These are phyloP conservation scores for Arthrinium puccinioides DNA, from an alignment of 2,329 filamentous ascomycete genomes.

Conservation along the genomic window DNA sequence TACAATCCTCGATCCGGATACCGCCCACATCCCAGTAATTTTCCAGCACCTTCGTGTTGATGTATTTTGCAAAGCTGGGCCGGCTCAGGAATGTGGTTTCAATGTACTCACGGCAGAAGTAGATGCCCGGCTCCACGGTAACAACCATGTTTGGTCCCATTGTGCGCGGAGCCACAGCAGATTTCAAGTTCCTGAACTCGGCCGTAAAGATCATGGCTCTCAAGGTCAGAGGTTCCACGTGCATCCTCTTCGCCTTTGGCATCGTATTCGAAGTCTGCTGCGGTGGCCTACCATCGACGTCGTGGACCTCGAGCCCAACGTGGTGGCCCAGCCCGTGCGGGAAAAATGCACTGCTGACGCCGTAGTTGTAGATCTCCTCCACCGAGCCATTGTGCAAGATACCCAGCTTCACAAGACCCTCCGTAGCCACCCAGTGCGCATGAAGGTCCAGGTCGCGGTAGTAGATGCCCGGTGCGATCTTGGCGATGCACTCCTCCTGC, in stretches of 20 bases:
- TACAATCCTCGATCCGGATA: constrained; percentile 86
- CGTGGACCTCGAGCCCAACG: constrained; percentile 59
- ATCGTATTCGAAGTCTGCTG: too few species aligned
- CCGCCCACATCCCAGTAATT: constrained; percentile 75
- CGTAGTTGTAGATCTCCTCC: constrained; percentile 43
- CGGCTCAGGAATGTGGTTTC: constrained; percentile 60
- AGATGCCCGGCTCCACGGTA: constrained; percentile 74
- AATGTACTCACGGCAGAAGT: constrained; percentile 69
- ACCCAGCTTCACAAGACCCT: constrained; percentile 63
- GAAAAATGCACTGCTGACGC: constrained; percentile 56
- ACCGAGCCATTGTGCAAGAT: constrained; percentile 56
- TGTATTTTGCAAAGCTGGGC: constrained; percentile 51
- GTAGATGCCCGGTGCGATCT: constrained; percentile 59
- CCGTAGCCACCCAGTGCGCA: constrained; percentile 65
- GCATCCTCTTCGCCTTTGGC: constrained; percentile 23
- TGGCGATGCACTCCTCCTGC: constrained; percentile 67
- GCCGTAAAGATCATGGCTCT: constrained; percentile 22
- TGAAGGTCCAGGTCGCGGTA: constrained; percentile 68
- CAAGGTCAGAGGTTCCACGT: constrained; percentile 20
- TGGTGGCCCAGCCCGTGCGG: constrained; percentile 60
- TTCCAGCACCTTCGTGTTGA: constrained; percentile 58
- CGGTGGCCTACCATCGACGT: constrained; percentile 22
- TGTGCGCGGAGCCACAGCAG: too few species aligned
- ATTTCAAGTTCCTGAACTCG: neutral
- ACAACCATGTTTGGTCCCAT: constrained; percentile 61